Percentiles rank a stretch among this genome's conserved stretches.
phyloP scores from a whole-genome alignment of 2,329 filamentous ascomycete species.

The Cercospora janseana region DNA sequence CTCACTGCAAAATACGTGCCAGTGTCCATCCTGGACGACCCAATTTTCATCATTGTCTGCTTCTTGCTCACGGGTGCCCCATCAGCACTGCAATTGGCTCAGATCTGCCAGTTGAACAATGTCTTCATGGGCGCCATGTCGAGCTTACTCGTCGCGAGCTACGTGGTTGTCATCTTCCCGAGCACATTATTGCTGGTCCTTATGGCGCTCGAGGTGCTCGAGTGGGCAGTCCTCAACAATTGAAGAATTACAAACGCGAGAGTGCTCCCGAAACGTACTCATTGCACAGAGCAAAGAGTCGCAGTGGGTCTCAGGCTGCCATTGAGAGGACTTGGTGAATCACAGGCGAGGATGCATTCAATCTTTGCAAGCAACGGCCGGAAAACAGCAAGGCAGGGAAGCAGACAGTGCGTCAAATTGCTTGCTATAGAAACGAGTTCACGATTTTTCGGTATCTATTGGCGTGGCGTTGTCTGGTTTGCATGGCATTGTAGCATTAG shows the following conservation, averaged over 20 bases:
- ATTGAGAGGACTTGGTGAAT: too few relatives aligned
- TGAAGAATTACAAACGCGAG: not conserved
- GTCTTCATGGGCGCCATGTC: constrained; percentile 96
- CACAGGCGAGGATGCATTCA: too few relatives aligned
- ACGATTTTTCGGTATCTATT: not conserved
- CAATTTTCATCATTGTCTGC: constrained; percentile 96
- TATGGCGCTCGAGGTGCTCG: constrained; percentile 85
- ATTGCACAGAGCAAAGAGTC: too few relatives aligned
- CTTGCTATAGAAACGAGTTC: not conserved
- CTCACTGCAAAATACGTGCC: constrained; percentile 85
- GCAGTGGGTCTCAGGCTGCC: too few relatives aligned
- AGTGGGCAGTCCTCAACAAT: constrained; percentile 63
- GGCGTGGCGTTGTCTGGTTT: not conserved
- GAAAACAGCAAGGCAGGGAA: not conserved
- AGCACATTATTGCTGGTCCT: constrained; percentile 89
- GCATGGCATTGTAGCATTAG: not conserved
- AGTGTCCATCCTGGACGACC: constrained; percentile 91
- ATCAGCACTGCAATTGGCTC: constrained; percentile 87
- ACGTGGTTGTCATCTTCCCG: constrained; percentile 91
- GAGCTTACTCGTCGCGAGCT: constrained; percentile 89
- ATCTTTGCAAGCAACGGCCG: not conserved
- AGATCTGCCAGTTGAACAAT: constrained; percentile 97
- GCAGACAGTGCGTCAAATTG: constrained; percentile 1
- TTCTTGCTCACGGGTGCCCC: constrained; percentile 94
- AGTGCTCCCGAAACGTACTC: too few relatives aligned